These are phyloP conservation scores for Malus hybrid DNA, from an alignment of 331 rosid species.

Conservation along the genomic window DNA sequence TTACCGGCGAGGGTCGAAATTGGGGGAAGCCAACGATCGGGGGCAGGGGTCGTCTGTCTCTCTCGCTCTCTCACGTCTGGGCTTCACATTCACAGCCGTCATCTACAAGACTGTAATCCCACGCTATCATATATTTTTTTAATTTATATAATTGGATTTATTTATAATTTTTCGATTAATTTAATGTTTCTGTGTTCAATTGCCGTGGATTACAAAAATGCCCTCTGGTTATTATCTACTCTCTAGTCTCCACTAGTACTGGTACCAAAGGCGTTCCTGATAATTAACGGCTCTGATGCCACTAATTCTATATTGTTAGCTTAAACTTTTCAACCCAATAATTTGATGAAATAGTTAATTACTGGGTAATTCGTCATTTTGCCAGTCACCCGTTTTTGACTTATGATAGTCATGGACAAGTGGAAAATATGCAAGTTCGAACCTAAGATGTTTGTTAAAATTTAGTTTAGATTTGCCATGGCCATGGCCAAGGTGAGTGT, in stretches of 20 bases:
- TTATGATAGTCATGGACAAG: no score
- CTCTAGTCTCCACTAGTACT: no score
- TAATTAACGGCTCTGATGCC: neutral
- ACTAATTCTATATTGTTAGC: neutral
- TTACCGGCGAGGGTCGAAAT: neutral
- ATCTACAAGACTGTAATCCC: constrained; percentile 10
- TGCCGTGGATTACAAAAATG: neutral
- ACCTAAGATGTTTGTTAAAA: no score
- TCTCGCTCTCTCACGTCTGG: neutral
- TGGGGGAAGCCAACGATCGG: constrained; percentile 17
- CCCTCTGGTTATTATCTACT: neutral
- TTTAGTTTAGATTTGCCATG: no score
- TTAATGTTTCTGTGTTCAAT: neutral
- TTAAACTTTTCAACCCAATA: no score
- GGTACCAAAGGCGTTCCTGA: neutral
- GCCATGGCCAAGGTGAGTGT: no score
- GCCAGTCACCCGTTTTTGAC: neutral
- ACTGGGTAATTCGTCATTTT: neutral
- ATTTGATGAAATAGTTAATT: no score
- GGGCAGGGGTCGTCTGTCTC: neutral
- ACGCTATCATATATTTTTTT: neutral
- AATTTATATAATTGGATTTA: neutral
- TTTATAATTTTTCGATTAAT: neutral
- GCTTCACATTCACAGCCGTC: constrained; percentile 13
- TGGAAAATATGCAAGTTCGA: no score